Percentiles rank a stretch among this genome's conserved stretches.
Evolutionary conservation across 305 asterid species (phyloP).

Genomic region (Fraxinus velutina): DNA sequence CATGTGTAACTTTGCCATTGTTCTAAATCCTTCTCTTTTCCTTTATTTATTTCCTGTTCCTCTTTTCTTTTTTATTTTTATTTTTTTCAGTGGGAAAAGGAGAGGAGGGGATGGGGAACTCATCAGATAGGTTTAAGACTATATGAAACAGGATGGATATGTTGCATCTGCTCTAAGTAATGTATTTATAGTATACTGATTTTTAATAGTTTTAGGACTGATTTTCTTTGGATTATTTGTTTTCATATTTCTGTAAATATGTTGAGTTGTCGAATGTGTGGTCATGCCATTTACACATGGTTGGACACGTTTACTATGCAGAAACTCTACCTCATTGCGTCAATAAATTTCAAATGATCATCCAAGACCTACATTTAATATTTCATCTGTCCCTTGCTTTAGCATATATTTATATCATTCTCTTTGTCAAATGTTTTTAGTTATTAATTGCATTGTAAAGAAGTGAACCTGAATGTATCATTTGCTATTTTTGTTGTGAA

Average conservation of each 20-base stretch:
- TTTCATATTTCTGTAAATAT: not conserved
- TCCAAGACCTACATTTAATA: not conserved
- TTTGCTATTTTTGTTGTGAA: slow-evolving; percentile 31
- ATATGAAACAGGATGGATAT: not conserved
- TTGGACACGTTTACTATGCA: not conserved
- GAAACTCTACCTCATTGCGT: not conserved
- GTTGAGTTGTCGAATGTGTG: not conserved
- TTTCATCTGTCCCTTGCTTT: not conserved
- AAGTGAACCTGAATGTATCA: slow-evolving; percentile 26
- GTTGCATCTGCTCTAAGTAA: slow-evolving; percentile 4
- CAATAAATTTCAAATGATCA: not conserved
- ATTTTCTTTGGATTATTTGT: not conserved
- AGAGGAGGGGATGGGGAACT: not conserved
- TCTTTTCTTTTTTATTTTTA: not conserved
- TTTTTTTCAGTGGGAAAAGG: not conserved
- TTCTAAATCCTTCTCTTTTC: not conserved
- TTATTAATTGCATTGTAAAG: slow-evolving; percentile 20
- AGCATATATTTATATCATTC: slow-evolving; percentile 1
- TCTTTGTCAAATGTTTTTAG: not conserved
- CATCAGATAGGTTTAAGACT: not conserved
- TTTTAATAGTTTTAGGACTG: not conserved
- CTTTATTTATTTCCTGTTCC: not conserved
- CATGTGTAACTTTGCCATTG: not conserved
- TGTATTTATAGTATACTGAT: not conserved
- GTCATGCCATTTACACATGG: not conserved